Evolutionary conservation across 805 yeast genomes (phyloP), one percentile per base, ranked within the genome.

Genomic region (Saccharomycopsis malanga): DNA sequence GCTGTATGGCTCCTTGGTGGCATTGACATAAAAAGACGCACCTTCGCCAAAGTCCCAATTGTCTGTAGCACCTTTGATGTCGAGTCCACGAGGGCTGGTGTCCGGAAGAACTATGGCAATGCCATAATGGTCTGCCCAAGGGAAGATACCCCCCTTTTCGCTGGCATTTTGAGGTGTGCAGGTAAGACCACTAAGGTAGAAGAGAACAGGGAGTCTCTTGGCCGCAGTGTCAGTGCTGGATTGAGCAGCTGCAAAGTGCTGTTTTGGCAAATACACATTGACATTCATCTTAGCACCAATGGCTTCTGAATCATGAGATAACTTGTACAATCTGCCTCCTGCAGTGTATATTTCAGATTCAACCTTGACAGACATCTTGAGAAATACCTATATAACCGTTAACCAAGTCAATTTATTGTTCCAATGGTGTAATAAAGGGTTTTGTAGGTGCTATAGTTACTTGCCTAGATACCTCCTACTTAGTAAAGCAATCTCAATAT

Each of bases 21-120:
- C 87, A 65, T 93, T 83, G 43, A 93, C 75, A 60, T 93, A 91
- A 69, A 91, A 93, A 0, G 97, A 96, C 29, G 98, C 98, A 35
- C 95, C 95, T 1, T 88, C 71, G 21, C 98, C 98, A 60, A 91
- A 86, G 62, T 88, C 96, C 79, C 83, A 93, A 15, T 77, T 63
- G 50, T 83, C 94, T 57, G 80, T 79, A 61, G 83, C 93, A n/a
- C 95, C 94, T 27, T 75, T 79, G 50, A 82, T 71, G 42, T 70
- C 71, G 12, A 82, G 79, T 14, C 94, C 96, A 55, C 98, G 77
- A 46, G 98, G 98, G 6, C 98, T 89, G 3, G 98, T 93, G 65
- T 91, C 98, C 17, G 98, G 98, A 64, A 84, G 89, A 1, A 91
- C 87, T 15, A 91, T 67, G 0, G 95, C 95, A 62, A 91, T 81